Conservation (phyloP, 2,329 filamentous ascomycete species). For the Penicillium sp. region DNA sequence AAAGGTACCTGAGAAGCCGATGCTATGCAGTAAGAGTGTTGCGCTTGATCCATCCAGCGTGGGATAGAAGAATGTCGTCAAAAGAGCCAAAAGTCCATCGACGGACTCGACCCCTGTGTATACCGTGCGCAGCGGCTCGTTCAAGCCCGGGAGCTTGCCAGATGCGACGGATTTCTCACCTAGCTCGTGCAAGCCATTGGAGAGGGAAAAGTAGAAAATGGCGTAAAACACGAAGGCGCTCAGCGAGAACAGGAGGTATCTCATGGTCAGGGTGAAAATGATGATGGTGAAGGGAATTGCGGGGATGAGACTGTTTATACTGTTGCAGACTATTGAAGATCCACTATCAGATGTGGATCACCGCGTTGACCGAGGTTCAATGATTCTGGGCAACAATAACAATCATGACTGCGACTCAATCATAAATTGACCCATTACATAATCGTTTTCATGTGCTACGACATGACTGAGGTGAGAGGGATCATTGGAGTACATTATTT, state of each 20-base stretch:
- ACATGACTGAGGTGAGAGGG: no score
- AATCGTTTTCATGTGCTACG: no score
- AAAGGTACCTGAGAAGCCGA: conserved; percentile 40
- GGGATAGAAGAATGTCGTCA: conserved; percentile 40
- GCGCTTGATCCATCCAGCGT: conserved; percentile 36
- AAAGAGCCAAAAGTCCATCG: conserved; percentile 28
- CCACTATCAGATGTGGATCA: conserved; percentile 8
- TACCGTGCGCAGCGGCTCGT: conserved; percentile 26
- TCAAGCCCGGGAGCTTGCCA: conserved; percentile 23
- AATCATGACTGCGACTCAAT: no score
- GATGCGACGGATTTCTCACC: conserved; percentile 17
- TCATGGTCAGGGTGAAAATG: conserved; percentile 13
- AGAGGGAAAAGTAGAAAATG: conserved; percentile 31
- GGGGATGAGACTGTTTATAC: conserved; percentile 8
- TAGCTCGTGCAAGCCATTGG: conserved; percentile 28
- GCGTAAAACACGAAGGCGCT: conserved; percentile 30
- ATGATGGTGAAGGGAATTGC: neutral
- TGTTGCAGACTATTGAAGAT: neutral
- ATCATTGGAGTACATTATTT: no score
- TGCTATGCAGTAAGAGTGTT: conserved; percentile 32
- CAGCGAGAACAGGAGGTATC: conserved; percentile 27
- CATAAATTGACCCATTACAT: no score
- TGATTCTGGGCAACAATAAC: no score
- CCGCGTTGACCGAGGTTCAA: conserved; percentile 9
- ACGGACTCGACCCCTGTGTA: conserved; percentile 33